Percentiles rank a stretch among this genome's conserved stretches.
Evolutionary conservation across 768 basidiomycete species (phyloP).

Genomic region (Goffeauzyma gilvescens): DNA sequence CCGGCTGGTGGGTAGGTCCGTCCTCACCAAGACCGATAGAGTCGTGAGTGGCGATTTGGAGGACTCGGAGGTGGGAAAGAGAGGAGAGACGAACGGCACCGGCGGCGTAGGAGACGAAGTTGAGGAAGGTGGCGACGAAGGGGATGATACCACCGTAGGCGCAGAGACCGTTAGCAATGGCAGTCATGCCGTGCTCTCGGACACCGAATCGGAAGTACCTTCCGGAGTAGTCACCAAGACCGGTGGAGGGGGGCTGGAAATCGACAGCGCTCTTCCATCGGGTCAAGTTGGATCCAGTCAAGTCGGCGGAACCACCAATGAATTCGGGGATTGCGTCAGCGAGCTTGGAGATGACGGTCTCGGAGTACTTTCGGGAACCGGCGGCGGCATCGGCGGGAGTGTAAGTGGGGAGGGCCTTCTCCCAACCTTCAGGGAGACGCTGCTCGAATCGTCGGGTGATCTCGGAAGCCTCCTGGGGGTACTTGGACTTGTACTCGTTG

Average conservation of each 20-base stretch:
- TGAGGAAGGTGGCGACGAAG: constrained; percentile 80
- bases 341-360: constrained; percentile 63
- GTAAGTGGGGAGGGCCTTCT: constrained; percentile 66
- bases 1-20: constrained; percentile 87
- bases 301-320: constrained; percentile 66
- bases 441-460: constrained; percentile 68
- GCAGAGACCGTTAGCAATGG: constrained; percentile 72
- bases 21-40: constrained; percentile 70
- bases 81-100: constrained; percentile 84
- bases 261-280: constrained; percentile 60
- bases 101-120: constrained; percentile 83
- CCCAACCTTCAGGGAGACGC: constrained; percentile 68
- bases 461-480: constrained; percentile 68
- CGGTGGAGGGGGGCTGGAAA: constrained; percentile 77
- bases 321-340: constrained; percentile 63
- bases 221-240: constrained; percentile 63
- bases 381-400: constrained; percentile 63
- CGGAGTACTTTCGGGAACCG: constrained; percentile 81
- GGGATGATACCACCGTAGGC: constrained; percentile 86
- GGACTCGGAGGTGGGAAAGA: constrained; percentile 69
- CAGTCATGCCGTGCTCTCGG: constrained; percentile 92
- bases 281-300: constrained; percentile 83
- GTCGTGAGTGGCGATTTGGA: constrained; percentile 93
- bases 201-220: constrained; percentile 92
- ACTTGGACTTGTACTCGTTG: constrained; percentile 50